phyloP scores from a whole-genome alignment of 1,139 yeast species.

The Pichiaceae sp. region DNA sequence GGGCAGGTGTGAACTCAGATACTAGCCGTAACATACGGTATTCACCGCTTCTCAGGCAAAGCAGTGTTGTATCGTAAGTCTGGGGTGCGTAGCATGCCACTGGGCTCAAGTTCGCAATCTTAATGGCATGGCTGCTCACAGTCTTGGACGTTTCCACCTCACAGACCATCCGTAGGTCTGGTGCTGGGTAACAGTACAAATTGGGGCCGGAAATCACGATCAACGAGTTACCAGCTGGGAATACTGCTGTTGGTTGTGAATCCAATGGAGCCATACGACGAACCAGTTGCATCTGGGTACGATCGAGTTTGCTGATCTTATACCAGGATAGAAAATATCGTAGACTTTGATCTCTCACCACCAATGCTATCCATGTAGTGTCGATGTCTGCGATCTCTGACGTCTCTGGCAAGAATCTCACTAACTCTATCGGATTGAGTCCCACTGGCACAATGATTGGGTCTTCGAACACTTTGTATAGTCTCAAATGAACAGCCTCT shows the following conservation, averaged over 20 bases:
- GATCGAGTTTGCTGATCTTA: slow-evolving; percentile 3
- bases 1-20: not conserved
- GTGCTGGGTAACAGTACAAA: slow-evolving; percentile 10
- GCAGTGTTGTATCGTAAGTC: not conserved
- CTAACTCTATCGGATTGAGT: slow-evolving; percentile 5
- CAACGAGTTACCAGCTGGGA: slow-evolving; percentile 2
- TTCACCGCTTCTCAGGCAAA: not conserved
- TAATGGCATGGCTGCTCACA: not conserved
- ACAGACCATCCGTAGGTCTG: slow-evolving; percentile 4
- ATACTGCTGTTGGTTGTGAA: slow-evolving; percentile 7
- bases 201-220: slow-evolving; percentile 9
- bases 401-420: slow-evolving; percentile 7
- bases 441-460: slow-evolving; percentile 11
- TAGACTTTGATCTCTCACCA: slow-evolving; percentile 10
- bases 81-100: not conserved
- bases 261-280: slow-evolving; percentile 9
- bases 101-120: not conserved
- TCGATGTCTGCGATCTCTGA: slow-evolving; percentile 1
- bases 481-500: slow-evolving; percentile 5
- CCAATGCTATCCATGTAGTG: slow-evolving; percentile 7
- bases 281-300: slow-evolving; percentile 3
- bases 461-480: slow-evolving; percentile 9
- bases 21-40: not conserved
- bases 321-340: slow-evolving; percentile 9
- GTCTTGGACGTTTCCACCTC: not conserved